A percentile compares a stretch with the other conserved stretches of the same genome.
Evolutionary conservation across 1,139 yeast species (phyloP).

Genomic region (Blastobotrys raffinosifermentans): DNA sequence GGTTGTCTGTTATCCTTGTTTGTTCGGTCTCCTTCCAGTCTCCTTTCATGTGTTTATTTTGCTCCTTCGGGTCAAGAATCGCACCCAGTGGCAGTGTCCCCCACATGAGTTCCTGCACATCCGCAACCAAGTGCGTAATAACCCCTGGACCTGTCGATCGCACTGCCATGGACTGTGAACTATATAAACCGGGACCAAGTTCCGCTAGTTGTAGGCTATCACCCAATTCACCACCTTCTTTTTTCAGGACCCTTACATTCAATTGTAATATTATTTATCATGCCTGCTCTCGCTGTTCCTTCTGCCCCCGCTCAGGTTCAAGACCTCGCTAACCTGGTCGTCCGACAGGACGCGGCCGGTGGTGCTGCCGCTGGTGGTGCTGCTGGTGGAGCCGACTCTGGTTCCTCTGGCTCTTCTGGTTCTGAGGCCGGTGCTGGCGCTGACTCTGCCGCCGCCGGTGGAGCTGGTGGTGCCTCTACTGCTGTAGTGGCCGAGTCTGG

Average conservation of each 20-base stretch:
- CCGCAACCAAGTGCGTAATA: too few species aligned
- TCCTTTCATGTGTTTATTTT: too few species aligned
- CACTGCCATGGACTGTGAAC: neutral
- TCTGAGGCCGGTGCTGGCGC: slow-evolving; percentile 9
- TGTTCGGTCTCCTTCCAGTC: too few species aligned
- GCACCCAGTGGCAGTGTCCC: too few species aligned
- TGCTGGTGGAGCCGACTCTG: slow-evolving; percentile 6
- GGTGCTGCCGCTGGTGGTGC: slow-evolving; percentile 10
- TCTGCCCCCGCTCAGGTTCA: slow-evolving; percentile 9
- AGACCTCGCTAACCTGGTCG: slow-evolving; percentile 2
- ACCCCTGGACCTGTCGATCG: too few species aligned
- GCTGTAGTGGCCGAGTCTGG: slow-evolving; percentile 8
- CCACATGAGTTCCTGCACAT: too few species aligned
- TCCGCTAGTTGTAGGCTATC: neutral
- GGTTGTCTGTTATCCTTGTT: too few species aligned
- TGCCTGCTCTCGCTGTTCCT: slow-evolving; percentile 9
- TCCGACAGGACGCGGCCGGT: slow-evolving; percentile 4
- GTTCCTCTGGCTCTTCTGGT: slow-evolving; percentile 11
- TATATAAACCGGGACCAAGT: neutral
- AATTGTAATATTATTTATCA: slow-evolving; percentile 2
- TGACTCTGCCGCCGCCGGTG: slow-evolving; percentile 10
- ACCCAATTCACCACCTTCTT: neutral
- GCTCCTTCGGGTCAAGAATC: too few species aligned
- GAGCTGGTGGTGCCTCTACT: slow-evolving; percentile 7
- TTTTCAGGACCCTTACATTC: neutral